A percentile compares a stretch with the other conserved stretches of the same genome.
Conservation (phyloP, 768 basidiomycete species). For the Tricholoma sp. region DNA sequence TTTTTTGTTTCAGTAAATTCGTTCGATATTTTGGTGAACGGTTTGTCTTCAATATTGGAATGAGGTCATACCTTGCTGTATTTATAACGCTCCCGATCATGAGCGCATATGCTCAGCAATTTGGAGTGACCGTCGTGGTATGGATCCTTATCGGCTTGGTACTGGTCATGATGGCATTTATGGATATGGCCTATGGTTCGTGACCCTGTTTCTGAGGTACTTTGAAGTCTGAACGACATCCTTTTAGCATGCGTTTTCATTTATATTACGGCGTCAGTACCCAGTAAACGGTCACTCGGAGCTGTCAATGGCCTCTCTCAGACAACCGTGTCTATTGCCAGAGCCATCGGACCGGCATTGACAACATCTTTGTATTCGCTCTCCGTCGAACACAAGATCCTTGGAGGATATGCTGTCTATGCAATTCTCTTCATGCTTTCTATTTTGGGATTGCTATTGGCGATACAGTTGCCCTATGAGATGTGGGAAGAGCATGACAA, state of each 20-base stretch:
- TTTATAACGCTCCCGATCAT: constrained; percentile 39
- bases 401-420: constrained; percentile 45
- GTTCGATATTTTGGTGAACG: constrained; percentile 36
- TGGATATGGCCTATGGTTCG: constrained; percentile 39
- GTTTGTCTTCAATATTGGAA: constrained; percentile 30
- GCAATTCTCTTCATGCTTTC: constrained; percentile 29
- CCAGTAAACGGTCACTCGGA: constrained; percentile 45
- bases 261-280: constrained; percentile 45
- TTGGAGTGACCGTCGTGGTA: constrained; percentile 26
- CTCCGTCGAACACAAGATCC: constrained; percentile 41
- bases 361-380: constrained; percentile 50
- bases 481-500: constrained; percentile 28
- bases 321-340: constrained; percentile 37
- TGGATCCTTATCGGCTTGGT: constrained; percentile 30
- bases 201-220: background rate
- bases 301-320: constrained; percentile 47
- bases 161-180: constrained; percentile 24
- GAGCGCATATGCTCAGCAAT: constrained; percentile 29
- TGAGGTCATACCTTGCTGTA: constrained; percentile 30
- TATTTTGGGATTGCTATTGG: constrained; percentile 26
- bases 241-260: constrained; percentile 42
- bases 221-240: background rate
- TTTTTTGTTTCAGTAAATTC: constrained; percentile 31
- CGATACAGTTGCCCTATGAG: constrained; percentile 30
- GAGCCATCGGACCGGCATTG: constrained; percentile 45